These are phyloP conservation scores for Hylodesmum podocarpum DNA, from an alignment of 306 rosid genomes.

Conservation along the genomic window DNA sequence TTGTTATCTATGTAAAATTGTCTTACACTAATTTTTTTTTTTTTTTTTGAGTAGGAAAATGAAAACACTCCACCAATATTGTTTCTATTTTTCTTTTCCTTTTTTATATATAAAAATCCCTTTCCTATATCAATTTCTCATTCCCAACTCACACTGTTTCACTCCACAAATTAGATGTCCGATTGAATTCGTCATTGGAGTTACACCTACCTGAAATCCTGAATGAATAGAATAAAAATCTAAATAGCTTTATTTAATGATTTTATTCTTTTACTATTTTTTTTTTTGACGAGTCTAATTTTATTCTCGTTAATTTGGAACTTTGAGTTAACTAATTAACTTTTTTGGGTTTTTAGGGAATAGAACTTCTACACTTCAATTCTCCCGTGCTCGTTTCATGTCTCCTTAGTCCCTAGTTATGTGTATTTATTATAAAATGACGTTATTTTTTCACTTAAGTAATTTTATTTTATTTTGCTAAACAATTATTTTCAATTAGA, in stretches of 20 bases:
- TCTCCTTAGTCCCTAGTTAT: background rate
- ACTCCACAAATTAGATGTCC: no score
- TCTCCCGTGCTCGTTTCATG: background rate
- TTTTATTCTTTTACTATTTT: background rate
- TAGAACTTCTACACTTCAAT: background rate
- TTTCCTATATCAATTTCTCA: no score
- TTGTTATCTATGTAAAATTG: no score
- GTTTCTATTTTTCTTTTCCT: no score
- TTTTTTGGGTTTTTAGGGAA: background rate
- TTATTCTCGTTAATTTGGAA: slow-evolving; percentile 20
- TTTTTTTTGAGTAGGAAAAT: no score
- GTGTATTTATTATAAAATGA: background rate
- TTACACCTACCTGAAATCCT: no score
- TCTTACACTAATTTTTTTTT: no score
- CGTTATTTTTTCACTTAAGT: background rate
- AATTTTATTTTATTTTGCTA: background rate
- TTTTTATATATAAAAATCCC: no score
- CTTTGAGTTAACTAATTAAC: slow-evolving; percentile 25
- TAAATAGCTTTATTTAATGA: background rate
- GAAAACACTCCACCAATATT: no score
- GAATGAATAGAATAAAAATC: background rate
- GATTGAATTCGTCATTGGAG: no score
- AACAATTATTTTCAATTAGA: background rate
- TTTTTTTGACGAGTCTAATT: background rate
- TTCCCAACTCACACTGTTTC: no score